A percentile compares a stretch with the other conserved stretches of the same genome.
Conservation (phyloP, 352 stramenopile species). For the Globisporangium iwayamae region DNA sequence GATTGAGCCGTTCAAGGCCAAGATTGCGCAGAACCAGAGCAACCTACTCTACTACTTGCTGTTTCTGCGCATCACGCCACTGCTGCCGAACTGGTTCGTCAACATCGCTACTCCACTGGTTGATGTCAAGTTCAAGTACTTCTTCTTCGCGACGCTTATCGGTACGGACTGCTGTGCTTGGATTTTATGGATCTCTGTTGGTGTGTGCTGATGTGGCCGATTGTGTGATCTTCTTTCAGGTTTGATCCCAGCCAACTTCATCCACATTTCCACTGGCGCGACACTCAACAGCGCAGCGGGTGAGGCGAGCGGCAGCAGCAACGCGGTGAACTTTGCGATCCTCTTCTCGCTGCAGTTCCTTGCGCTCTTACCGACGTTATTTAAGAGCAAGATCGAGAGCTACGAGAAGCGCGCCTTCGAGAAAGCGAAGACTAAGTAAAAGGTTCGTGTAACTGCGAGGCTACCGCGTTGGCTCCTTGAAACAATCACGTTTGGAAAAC, state of each 20-base stretch:
- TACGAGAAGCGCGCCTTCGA: slow-evolving; percentile 79
- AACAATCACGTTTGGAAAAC: not conserved
- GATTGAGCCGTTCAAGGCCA: slow-evolving; percentile 77
- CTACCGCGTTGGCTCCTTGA: not conserved
- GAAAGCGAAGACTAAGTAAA: slow-evolving; percentile 42
- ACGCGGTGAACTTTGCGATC: slow-evolving; percentile 76
- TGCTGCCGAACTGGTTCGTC: slow-evolving; percentile 89
- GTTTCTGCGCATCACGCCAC: slow-evolving; percentile 85
- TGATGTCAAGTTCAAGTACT: slow-evolving; percentile 80
- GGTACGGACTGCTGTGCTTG: slow-evolving; percentile 20
- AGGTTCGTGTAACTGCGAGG: not conserved
- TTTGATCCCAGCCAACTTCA: slow-evolving; percentile 76
- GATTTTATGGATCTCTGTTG: no score
- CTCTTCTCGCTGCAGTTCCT: slow-evolving; percentile 86
- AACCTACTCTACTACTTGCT: slow-evolving; percentile 90
- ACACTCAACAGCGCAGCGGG: slow-evolving; percentile 72
- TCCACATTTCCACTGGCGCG: slow-evolving; percentile 82
- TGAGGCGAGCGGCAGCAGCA: slow-evolving; percentile 43
- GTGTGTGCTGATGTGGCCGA: not conserved
- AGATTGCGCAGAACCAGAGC: slow-evolving; percentile 78
- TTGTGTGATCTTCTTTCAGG: slow-evolving; percentile 19
- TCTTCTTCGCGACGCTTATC: slow-evolving; percentile 80
- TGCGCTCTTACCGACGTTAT: slow-evolving; percentile 73
- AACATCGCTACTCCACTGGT: slow-evolving; percentile 87
- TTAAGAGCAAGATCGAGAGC: slow-evolving; percentile 85